Evolutionary conservation across 2,329 filamentous ascomycete genomes (phyloP).

Genomic region (Aspergillus ibericus): DNA sequence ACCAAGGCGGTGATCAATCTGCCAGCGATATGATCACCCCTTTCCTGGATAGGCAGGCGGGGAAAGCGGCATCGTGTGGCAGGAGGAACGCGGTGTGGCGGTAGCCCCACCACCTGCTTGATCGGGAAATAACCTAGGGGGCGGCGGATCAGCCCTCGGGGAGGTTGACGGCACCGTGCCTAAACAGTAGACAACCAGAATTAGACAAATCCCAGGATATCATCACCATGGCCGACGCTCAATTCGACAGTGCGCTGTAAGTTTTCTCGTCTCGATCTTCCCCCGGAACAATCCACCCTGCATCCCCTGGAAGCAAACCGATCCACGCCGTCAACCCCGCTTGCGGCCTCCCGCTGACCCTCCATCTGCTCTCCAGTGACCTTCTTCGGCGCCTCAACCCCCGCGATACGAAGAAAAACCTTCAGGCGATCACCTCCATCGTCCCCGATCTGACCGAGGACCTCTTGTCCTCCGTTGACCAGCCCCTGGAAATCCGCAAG

Average conservation of each 20-base stretch:
- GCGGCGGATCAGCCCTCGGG: not conserved
- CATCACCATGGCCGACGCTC: slow-evolving; percentile 46
- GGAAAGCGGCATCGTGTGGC: not conserved
- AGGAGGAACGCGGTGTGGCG: not conserved
- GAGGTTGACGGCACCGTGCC: slow-evolving; percentile 1
- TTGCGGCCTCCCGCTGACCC: slow-evolving; percentile 28
- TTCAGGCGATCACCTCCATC: slow-evolving; percentile 83
- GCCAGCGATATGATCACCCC: not conserved
- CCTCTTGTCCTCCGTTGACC: slow-evolving; percentile 94
- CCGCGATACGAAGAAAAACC: slow-evolving; percentile 83
- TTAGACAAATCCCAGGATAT: slow-evolving; percentile 11
- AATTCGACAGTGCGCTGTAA: slow-evolving; percentile 55
- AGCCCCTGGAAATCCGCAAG: slow-evolving; percentile 81
- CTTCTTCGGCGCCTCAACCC: slow-evolving; percentile 97
- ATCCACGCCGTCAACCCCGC: slow-evolving; percentile 25
- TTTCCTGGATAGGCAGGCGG: not conserved
- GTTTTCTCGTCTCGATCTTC: slow-evolving; percentile 14
- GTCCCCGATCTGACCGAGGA: slow-evolving; percentile 94
- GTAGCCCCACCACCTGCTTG: not conserved
- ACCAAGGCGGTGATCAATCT: not conserved
- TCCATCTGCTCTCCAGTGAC: slow-evolving; percentile 61
- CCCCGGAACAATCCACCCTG: not conserved
- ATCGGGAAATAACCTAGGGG: not conserved
- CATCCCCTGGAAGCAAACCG: not conserved
- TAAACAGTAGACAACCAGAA: slow-evolving; percentile 23